Evolutionary conservation across 2,329 filamentous ascomycete genomes (phyloP), one percentile per base, ranked within the genome.

Genomic region (Polychaeton citri): DNA sequence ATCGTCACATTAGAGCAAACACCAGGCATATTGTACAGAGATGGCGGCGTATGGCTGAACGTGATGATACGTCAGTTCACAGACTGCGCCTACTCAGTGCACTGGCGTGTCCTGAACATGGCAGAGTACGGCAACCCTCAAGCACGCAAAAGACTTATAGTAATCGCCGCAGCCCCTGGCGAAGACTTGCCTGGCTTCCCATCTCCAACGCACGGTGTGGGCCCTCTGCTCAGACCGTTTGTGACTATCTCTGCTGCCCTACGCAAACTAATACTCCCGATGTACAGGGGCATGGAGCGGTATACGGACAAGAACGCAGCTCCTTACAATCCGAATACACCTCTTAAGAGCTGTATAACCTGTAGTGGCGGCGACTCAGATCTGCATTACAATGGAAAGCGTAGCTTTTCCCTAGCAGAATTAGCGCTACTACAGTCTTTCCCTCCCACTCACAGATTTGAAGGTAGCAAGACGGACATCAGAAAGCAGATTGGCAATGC

Each of bases 1-100:
- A 51, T 90, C 0, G 70, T 83, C 2, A 92, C 83, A 0, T 61
- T 92, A 1, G 85, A 93, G 47, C 80, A 93, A 50, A 87, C 84
- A 0, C 76, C 74, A 35, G 83, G 82, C 0, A 67, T 92, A 1
- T 54, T 71, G 1, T 37, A 36, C 0, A 57, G 68, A 1, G 17
- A 34, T 3, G 74, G 78, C 37, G 54, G 60, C 8, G 56, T 61
- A 0, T 76, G 71, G 35, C 77, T 86, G 32, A 63, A 69, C 26
- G 58, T 65, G 0, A 55, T 87, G 0, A 60, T 90, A 2, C 61
- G 68, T 18, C 72, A 76, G 20, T 76, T 87, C 36, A 75, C 80
- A 0, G 58, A 69, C 2, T 56, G 68, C 18, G 74, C 74, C 2
- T 92, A 82, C 51, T 83, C 76, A 0, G 63, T 88, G 0, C 64